phyloP scores from a whole-genome alignment of 768 basidiomycete species.

The Mycena haematopus region DNA sequence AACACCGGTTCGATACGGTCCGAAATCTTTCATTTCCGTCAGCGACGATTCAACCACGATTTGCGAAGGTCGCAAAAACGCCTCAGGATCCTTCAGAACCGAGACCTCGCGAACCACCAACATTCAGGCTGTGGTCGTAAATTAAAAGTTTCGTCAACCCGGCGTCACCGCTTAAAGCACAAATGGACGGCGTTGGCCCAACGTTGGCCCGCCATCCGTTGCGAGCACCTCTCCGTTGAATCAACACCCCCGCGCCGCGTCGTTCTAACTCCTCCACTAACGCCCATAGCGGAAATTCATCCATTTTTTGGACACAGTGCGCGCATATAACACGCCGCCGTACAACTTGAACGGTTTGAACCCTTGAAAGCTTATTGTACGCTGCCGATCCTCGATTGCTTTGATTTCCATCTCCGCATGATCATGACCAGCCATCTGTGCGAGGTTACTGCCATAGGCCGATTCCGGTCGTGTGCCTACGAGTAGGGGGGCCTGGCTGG shows the following conservation, averaged over 20 bases:
- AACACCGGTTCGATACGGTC: background rate
- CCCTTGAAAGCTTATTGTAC: slow-evolving; percentile 24
- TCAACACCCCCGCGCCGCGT: slow-evolving; percentile 12
- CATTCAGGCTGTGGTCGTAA: background rate
- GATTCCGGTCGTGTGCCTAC: slow-evolving; percentile 5
- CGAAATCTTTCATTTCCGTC: background rate
- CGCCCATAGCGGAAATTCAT: background rate
- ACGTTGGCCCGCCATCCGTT: background rate
- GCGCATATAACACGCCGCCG: too few relatives aligned
- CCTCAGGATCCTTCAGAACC: slow-evolving; percentile 21
- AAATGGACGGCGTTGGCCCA: background rate
- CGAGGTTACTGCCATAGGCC: background rate
- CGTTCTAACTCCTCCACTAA: background rate
- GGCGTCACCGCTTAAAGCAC: background rate
- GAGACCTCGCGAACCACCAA: background rate
- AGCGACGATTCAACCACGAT: background rate
- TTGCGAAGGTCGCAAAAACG: slow-evolving; percentile 16
- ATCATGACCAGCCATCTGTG: background rate
- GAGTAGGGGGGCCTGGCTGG: background rate
- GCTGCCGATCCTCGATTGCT: slow-evolving; percentile 9
- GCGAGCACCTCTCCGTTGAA: background rate
- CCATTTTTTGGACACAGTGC: slow-evolving; percentile 3
- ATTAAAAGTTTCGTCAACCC: slow-evolving; percentile 5
- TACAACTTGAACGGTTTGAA: background rate
- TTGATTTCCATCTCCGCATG: slow-evolving; percentile 4